Evolutionary conservation across 1,284 basidiomycete species (phyloP).

Genomic region (Crucibulum cyathiforme): DNA sequence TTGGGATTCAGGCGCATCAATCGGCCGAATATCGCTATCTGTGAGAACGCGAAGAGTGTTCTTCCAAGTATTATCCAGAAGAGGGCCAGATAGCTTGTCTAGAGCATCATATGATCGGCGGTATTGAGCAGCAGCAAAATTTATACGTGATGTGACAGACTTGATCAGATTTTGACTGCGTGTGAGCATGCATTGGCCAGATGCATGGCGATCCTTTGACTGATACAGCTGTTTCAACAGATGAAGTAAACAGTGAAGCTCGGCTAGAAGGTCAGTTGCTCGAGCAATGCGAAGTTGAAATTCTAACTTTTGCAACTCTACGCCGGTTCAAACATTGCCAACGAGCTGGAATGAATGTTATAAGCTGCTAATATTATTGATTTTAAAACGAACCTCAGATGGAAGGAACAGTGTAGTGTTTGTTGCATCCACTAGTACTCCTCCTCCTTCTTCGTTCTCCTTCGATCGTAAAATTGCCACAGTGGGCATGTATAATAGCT

Average conservation of each 20-base stretch:
- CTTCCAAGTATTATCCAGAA: neutral
- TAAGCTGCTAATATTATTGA: neutral
- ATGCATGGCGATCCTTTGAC: neutral
- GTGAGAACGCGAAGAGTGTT: neutral
- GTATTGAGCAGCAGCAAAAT: neutral
- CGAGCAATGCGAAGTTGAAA: neutral
- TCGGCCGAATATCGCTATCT: neutral
- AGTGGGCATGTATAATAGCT: neutral
- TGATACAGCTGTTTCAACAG: neutral
- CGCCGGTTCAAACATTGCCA: neutral
- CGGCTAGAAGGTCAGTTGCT: neutral
- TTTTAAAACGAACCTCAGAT: neutral
- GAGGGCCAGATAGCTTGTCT: neutral
- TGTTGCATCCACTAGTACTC: neutral
- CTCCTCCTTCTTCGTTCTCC: neutral
- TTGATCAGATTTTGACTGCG: neutral
- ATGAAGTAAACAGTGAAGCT: neutral
- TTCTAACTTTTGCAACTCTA: neutral
- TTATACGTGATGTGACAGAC: neutral
- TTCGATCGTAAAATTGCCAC: neutral
- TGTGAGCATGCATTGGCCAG: neutral
- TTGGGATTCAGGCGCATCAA: neutral
- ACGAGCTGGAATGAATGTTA: neutral
- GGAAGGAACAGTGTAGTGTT: neutral
- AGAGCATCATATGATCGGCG: slow-evolving; percentile 3